A percentile compares a stretch with the other conserved stretches of the same genome.
These are phyloP conservation scores for Pseudodiploospora longispora DNA, from an alignment of 2,329 filamentous ascomycete species.

Conservation along the genomic window DNA sequence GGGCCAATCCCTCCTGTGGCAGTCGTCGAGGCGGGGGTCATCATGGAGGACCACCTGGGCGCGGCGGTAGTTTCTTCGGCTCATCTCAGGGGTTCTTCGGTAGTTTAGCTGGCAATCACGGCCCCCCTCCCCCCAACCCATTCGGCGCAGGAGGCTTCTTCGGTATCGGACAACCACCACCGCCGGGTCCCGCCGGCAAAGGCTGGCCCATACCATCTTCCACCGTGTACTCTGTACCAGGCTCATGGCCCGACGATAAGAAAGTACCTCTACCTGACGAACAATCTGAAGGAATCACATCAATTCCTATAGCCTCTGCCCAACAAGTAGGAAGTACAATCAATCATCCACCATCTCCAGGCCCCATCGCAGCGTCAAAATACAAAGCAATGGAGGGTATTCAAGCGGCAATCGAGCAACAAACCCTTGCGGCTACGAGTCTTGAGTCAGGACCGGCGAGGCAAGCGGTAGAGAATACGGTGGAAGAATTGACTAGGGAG, in stretches of 20 bases:
- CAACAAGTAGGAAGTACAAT: neutral
- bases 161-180: conserved; percentile 6
- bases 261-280: conserved; percentile 8
- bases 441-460: conserved; percentile 15
- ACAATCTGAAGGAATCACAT: no score
- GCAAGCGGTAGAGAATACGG: conserved; percentile 22
- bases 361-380: conserved; percentile 23
- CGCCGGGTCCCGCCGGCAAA: neutral
- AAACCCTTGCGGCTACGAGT: conserved; percentile 18
- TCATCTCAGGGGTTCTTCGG: neutral
- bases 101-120: neutral
- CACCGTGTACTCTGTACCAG: conserved; percentile 14
- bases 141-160: conserved; percentile 7
- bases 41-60: conserved; percentile 1
- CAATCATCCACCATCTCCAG: conserved; percentile 9
- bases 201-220: no score
- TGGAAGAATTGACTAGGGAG: conserved; percentile 29
- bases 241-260: conserved; percentile 27
- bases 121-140: conserved; percentile 8
- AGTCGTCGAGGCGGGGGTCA: conserved; percentile 9
- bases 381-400: conserved; percentile 28
- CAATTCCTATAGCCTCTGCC: no score
- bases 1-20: conserved; percentile 3
- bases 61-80: conserved; percentile 8
- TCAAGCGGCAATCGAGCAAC: conserved; percentile 24